Conservation (phyloP, 805 yeast species). For the Saccharomycopsis sp. region DNA sequence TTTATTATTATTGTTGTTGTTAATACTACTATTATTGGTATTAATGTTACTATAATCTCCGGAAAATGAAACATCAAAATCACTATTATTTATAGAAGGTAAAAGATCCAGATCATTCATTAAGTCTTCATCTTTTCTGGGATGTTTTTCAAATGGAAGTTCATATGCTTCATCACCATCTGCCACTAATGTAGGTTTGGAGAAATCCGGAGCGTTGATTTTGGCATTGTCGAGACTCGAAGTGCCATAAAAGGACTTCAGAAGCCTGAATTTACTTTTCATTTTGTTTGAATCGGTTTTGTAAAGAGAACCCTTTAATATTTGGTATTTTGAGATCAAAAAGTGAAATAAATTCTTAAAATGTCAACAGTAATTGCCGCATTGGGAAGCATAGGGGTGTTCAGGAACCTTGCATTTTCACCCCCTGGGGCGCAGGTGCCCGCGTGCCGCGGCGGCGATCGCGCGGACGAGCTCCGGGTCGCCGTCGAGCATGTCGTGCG, state of each 20-base stretch:
- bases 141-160: constrained; percentile 22
- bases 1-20: too few relatives aligned
- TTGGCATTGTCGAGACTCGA: neutral
- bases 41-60: neutral
- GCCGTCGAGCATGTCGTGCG: too few relatives aligned
- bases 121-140: neutral
- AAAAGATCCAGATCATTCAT: too few relatives aligned
- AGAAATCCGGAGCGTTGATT: constrained; percentile 12
- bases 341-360: neutral
- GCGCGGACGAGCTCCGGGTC: too few relatives aligned
- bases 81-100: too few relatives aligned
- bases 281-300: neutral
- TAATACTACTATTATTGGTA: neutral
- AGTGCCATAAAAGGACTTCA: constrained; percentile 5
- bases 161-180: constrained; percentile 20
- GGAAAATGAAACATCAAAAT: neutral
- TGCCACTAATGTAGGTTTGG: constrained; percentile 17
- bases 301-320: too few relatives aligned
- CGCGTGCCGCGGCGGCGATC: too few relatives aligned
- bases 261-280: constrained; percentile 4
- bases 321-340: neutral
- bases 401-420: too few relatives aligned
- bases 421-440: too few relatives aligned
- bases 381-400: neutral
- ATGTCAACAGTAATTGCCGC: neutral